Evolutionary conservation across 2,329 filamentous ascomycete genomes (phyloP), one percentile per base, ranked within the genome.

Genomic region (Colletotrichum paranaense): DNA sequence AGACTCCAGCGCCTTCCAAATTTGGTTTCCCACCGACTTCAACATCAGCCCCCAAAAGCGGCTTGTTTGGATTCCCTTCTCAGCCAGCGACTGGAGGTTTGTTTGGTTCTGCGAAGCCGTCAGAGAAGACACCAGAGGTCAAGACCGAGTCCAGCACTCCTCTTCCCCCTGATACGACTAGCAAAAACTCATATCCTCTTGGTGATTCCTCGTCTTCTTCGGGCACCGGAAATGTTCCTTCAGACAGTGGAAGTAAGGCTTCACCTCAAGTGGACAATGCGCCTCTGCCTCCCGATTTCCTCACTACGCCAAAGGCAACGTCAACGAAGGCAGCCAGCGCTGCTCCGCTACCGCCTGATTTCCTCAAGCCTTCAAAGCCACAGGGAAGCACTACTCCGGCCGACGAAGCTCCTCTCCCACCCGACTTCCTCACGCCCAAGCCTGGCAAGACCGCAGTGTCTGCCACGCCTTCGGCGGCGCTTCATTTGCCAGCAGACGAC

Each of bases 91-190:
- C 24, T 9, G 62, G 78, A 28, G 77, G 79, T 12, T 67, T 82
- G 5, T 82, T 83, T 68, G 78, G 78, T 30, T 62, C 68, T 19
- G 53, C 64, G 19, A 72, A 58, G 16, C 53, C 72, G 24, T 16
- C 53, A 22, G 56, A 66, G 38, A 79, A 79, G 55, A 69, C 76
- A 5, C 63, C 78, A 9, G 60, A 56, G 4, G 46, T 60, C 16
- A 74, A 73, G 26, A 11, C 59, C 5, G 69, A 72, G 5, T 80
- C 82, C 67, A 76, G 79, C 68, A 80, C 78, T 26, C 88, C 89
- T 70, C 80, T 90, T 5, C 88, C 89, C 42, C 88, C 89, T 26
- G 88, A 90, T 74, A 81, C 87, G 70, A 89, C 84, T 67, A 91
- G 88, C 84, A 89, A 87, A 82, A 80, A 82, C 71, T 79, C 82